Evolutionary conservation across 2,329 filamentous ascomycete genomes (phyloP).

Genomic region (Aspergillus fumigatus): DNA sequence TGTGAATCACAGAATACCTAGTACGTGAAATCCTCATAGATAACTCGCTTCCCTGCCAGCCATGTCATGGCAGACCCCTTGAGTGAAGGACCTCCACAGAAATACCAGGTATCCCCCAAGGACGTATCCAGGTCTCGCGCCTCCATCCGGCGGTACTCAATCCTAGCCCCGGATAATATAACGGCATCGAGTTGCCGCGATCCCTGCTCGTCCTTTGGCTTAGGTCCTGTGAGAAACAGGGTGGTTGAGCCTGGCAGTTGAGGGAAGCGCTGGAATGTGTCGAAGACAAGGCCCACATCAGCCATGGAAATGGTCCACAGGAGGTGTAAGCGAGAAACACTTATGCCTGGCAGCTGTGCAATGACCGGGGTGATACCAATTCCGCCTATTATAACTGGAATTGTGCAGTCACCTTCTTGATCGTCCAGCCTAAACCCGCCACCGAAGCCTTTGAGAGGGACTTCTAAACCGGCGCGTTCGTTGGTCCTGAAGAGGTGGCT

Average conservation of each 20-base stretch:
- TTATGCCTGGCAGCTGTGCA: conserved; percentile 58
- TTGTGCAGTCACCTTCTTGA: conserved; percentile 31
- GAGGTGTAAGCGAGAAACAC: conserved; percentile 47
- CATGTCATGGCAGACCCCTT: conserved; percentile 49
- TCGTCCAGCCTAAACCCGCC: conserved; percentile 53
- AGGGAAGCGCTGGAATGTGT: conserved; percentile 52
- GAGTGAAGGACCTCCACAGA: conserved; percentile 53
- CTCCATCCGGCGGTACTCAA: conserved; percentile 45
- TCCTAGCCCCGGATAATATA: conserved; percentile 21
- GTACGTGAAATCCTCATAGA: conserved; percentile 60
- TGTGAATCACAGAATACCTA: background rate
- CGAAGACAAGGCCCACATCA: conserved; percentile 60
- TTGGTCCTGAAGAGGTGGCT: conserved; percentile 58
- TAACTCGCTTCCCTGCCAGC: conserved; percentile 52
- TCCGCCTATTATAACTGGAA: conserved; percentile 68
- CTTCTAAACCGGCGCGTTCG: conserved; percentile 50
- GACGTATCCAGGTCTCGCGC: conserved; percentile 43
- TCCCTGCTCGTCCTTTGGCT: conserved; percentile 21
- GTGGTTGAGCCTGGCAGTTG: conserved; percentile 50
- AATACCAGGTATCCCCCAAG: conserved; percentile 50
- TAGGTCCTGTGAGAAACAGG: conserved; percentile 61
- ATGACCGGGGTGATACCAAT: conserved; percentile 80
- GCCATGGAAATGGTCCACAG: conserved; percentile 63
- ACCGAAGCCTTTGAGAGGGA: conserved; percentile 69
- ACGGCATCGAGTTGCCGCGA: conserved; percentile 43